Percentiles rank a stretch among this genome's conserved stretches.
phyloP scores from a whole-genome alignment of 1,284 basidiomycete species.

The Irpex lacteus region DNA sequence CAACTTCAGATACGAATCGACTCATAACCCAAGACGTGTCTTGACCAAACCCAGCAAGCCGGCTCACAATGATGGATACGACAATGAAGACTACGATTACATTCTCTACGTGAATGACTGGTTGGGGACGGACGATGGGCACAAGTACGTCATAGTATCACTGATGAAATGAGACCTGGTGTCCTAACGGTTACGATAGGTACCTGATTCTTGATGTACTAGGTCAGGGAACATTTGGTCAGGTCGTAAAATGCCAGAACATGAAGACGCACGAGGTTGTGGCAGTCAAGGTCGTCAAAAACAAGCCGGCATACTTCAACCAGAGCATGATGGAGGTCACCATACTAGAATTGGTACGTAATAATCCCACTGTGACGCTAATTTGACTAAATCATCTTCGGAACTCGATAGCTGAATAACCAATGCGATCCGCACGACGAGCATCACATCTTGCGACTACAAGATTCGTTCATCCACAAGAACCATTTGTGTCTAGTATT shows the following conservation, averaged over 20 bases:
- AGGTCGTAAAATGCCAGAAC: constrained; percentile 99
- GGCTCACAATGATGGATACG: constrained; percentile 89
- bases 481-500: constrained; percentile 97
- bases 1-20: constrained; percentile 87
- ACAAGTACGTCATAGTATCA: constrained; percentile 63
- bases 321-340: constrained; percentile 99
- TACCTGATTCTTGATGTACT: constrained; percentile 98
- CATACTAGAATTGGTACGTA: constrained; percentile 87
- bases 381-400: background rate
- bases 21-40: constrained; percentile 90
- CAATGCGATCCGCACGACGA: constrained; percentile 91
- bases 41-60: constrained; percentile 96
- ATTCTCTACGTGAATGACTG: constrained; percentile 97
- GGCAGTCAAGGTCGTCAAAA: constrained; percentile 99
- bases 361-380: background rate
- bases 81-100: constrained; percentile 97
- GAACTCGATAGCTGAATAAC: constrained; percentile 74
- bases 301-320: constrained; percentile 99
- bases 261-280: constrained; percentile 99
- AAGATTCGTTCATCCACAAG: constrained; percentile 96
- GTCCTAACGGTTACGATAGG: constrained; percentile 37
- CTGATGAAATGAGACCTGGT: background rate
- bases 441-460: constrained; percentile 94
- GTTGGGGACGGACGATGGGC: constrained; percentile 85
- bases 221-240: constrained; percentile 98